Evolutionary conservation across 139 green algal species (phyloP), one percentile per base, ranked within the genome.

Genomic region (Chlamydomonas sp.): DNA sequence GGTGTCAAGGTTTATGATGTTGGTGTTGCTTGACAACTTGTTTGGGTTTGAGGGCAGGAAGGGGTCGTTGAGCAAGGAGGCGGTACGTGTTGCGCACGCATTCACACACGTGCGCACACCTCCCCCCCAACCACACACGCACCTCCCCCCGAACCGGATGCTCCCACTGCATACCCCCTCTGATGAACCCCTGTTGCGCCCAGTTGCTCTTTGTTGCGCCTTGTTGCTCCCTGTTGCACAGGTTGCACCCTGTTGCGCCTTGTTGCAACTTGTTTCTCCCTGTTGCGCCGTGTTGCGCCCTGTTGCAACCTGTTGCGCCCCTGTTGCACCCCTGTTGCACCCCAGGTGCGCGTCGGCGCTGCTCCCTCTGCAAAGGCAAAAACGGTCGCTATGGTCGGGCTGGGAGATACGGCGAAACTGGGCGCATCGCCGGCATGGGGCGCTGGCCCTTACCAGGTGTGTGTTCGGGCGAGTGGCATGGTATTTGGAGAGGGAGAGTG

Each of bases 11-110:
- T 93, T 2, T 37, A 70, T 3, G 63, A 60, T 57, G 47, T 16
- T 28, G 20, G 22, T 57, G 47, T 57, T 22, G 16, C 22, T 22
- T 57, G 20, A 28, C 20, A 57, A 22, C 22, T 57, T 28, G n/a
- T 77, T 83, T 29, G 88, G 88, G 5, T 94, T 95, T 76, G 88
- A 87, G 63, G 89, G 81, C 26, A 90, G 87, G 70, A 35, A 76
- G 76, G 84, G 84, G 57, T n/a, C n/a, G n/a, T n/a, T n/a, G n/a
- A n/a, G n/a, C n/a, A n/a, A n/a, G 39, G n/a, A n/a, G n/a, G 69
- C n/a, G 13, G n/a, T 33, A 1, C 35, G 16, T 29, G 13, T 57
- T 57, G 5, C 39, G 58, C n/a, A n/a, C n/a, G n/a, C n/a, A n/a
- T n/a, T n/a, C n/a, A n/a, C n/a, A n/a, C n/a, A n/a, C n/a, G n/a